Conservation (phyloP, 257 asterid species). For the Solanum corneliomulleri region DNA sequence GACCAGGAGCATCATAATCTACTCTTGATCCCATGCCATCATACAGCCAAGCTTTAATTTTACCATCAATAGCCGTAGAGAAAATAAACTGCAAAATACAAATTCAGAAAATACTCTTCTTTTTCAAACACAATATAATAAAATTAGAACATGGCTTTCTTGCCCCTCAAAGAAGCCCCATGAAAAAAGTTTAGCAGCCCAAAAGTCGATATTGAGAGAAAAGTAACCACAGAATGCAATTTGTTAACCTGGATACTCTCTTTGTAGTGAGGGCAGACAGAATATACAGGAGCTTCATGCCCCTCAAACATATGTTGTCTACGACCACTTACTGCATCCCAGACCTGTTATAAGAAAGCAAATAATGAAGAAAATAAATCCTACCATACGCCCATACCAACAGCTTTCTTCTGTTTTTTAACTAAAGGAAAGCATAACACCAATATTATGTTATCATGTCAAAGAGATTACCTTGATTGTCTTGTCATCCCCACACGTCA, state of each 20-base stretch:
- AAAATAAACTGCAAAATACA: conserved; percentile 65
- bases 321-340: conserved; percentile 86
- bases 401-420: not conserved
- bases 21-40: conserved; percentile 94
- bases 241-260: conserved; percentile 71
- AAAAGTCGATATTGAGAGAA: not conserved
- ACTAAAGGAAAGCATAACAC: not conserved
- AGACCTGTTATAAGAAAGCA: conserved; percentile 40
- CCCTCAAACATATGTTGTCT: conserved; percentile 75
- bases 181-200: not conserved
- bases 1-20: conserved; percentile 99
- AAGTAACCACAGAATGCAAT: not conserved
- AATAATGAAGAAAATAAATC: not conserved
- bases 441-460: not conserved
- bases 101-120: not conserved
- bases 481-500: conserved; percentile 93
- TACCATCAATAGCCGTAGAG: conserved; percentile 94
- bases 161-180: not conserved
- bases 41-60: conserved; percentile 96
- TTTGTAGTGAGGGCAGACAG: conserved; percentile 87
- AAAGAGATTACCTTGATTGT: conserved; percentile 52
- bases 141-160: not conserved
- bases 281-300: conserved; percentile 87
- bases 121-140: not conserved
- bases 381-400: not conserved